Percentiles rank a stretch among this genome's conserved stretches.
These are phyloP conservation scores for Thecaphora thlaspeos DNA, from an alignment of 1,284 basidiomycete species.

Conservation along the genomic window DNA sequence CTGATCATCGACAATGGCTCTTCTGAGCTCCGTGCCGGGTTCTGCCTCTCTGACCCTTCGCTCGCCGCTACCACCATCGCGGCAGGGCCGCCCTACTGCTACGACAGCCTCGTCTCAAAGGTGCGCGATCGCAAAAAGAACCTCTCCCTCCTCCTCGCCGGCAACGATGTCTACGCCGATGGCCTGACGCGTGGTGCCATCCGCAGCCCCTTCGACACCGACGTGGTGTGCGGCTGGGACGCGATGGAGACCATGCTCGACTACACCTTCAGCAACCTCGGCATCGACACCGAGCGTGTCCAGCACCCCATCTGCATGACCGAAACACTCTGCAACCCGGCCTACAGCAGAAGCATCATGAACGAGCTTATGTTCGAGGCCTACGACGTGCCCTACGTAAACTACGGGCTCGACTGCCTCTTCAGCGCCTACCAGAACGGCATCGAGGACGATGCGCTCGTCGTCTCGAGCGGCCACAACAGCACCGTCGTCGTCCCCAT, in stretches of 20 bases:
- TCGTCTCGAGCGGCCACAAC: conserved; percentile 45
- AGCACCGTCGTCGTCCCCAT: conserved; percentile 52
- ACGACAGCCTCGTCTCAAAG: conserved; percentile 51
- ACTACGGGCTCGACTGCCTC: conserved; percentile 85
- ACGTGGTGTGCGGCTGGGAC: conserved; percentile 54
- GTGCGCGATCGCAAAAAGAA: conserved; percentile 50
- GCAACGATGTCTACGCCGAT: conserved; percentile 52
- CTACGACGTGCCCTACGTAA: conserved; percentile 80
- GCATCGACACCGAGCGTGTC: conserved; percentile 74
- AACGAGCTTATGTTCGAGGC: conserved; percentile 96
- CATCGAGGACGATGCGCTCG: conserved; percentile 40
- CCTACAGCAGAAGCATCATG: conserved; percentile 83
- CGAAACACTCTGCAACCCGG: conserved; percentile 82
- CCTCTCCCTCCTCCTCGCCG: conserved; percentile 45
- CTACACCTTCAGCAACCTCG: conserved; percentile 83
- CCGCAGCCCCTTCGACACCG: conserved; percentile 49
- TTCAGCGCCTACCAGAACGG: conserved; percentile 74
- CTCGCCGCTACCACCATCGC: conserved; percentile 1
- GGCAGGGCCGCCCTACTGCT: conserved; percentile 6
- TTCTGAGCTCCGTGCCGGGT: conserved; percentile 84
- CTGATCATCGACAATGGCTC: conserved; percentile 93
- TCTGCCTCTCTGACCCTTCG: conserved; percentile 43
- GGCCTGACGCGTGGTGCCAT: conserved; percentile 41
- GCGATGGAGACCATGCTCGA: conserved; percentile 80
- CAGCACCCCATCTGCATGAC: conserved; percentile 92